These are phyloP conservation scores for Gloeophyllum trabeum DNA, from an alignment of 768 basidiomycete species.

Conservation along the genomic window DNA sequence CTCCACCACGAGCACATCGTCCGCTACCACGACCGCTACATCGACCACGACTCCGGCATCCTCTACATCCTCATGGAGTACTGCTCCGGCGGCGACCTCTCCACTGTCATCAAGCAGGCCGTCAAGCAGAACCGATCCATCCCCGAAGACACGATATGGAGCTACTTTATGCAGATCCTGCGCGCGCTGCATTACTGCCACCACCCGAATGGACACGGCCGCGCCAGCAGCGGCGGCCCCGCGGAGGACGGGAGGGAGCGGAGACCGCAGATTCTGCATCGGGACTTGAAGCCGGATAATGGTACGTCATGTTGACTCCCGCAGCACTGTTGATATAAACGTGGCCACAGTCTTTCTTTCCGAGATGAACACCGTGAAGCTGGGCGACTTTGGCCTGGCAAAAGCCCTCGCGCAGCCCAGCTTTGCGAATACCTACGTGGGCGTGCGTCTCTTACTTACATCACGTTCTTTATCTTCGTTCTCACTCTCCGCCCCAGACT, in stretches of 20 bases:
- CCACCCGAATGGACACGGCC: constrained; percentile 46
- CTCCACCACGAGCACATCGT: constrained; percentile 94
- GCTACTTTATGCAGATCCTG: constrained; percentile 88
- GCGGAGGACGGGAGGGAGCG: constrained; percentile 33
- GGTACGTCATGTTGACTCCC: constrained; percentile 35
- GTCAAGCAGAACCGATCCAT: constrained; percentile 58
- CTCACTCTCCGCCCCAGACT: no score
- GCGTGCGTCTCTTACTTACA: constrained; percentile 41
- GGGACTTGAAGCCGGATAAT: constrained; percentile 97
- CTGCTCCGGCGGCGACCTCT: constrained; percentile 94
- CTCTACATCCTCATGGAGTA: constrained; percentile 99
- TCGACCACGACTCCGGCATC: constrained; percentile 83
- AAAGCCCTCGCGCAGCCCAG: constrained; percentile 82
- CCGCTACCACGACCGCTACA: constrained; percentile 84
- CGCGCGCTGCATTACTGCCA: constrained; percentile 90
- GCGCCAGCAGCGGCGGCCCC: constrained; percentile 29
- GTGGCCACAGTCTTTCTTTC: constrained; percentile 72
- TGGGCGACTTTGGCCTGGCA: constrained; percentile 94
- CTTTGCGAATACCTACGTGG: constrained; percentile 95
- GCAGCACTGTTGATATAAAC: neutral
- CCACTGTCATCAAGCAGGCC: constrained; percentile 74
- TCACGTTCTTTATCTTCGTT: no score
- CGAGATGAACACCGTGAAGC: constrained; percentile 74
- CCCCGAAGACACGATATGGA: constrained; percentile 91
- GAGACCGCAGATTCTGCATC: constrained; percentile 75